phyloP scores from a whole-genome alignment of 805 yeast species.

The Spathaspora gorwiae region DNA sequence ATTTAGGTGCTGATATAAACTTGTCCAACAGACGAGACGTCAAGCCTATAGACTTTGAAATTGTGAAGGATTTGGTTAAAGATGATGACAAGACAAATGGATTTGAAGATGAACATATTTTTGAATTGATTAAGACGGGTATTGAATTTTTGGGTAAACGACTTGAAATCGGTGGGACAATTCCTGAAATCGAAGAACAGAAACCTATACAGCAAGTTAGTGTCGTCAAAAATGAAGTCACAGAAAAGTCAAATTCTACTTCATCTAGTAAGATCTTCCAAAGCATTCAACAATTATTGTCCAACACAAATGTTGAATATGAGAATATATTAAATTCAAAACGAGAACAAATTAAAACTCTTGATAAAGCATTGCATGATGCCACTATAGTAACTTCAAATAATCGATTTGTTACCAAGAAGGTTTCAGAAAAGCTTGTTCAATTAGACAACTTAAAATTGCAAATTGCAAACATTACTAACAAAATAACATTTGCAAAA shows the following conservation, averaged over 20 bases:
- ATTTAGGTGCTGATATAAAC: conserved; percentile 47
- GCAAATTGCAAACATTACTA: conserved; percentile 38
- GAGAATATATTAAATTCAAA: conserved; percentile 33
- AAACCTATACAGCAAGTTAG: background rate
- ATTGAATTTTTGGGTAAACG: conserved; percentile 29
- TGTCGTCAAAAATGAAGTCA: background rate
- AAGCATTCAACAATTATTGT: conserved; percentile 35
- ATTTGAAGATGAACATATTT: conserved; percentile 21
- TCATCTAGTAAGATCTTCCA: conserved; percentile 31
- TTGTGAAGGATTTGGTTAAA: conserved; percentile 38
- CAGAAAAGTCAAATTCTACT: conserved; percentile 4
- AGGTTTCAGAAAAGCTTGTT: conserved; percentile 32
- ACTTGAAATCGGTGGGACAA: conserved; percentile 12
- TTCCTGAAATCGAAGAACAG: conserved; percentile 11
- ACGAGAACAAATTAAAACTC: conserved; percentile 28
- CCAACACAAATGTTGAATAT: conserved; percentile 35
- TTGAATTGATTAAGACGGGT: conserved; percentile 32
- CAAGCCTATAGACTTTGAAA: conserved; percentile 82
- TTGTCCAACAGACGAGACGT: conserved; percentile 82
- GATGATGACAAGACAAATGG: conserved; percentile 9
- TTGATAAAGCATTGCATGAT: conserved; percentile 35
- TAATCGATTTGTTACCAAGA: conserved; percentile 32
- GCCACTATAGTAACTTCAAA: conserved; percentile 41
- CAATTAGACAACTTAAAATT: conserved; percentile 48
- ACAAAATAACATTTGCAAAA: conserved; percentile 26